Evolutionary conservation across 805 yeast species (phyloP), one percentile per base, ranked within the genome.

Genomic region (Nakazawaea laoshanensis): DNA sequence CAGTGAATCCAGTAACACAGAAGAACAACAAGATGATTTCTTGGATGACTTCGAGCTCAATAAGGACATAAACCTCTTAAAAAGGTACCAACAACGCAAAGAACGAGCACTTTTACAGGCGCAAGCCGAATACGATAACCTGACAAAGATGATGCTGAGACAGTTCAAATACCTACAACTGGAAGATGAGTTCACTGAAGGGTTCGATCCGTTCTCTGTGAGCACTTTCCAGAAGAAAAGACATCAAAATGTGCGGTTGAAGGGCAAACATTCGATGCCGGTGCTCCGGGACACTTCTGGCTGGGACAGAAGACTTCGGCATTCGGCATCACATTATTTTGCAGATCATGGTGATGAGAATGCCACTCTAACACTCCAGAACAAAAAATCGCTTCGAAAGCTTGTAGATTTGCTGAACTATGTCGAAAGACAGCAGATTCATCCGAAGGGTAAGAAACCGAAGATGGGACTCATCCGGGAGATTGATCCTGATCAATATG

Each of bases 341-440:
- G 33, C 30, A 11, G 52, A 47, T 29, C 42, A 48, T 25, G 38
- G 43, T 4, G 36, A 42, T 12, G 19, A 26, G 12, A 35, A 36
- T 16, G 29, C 29, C 12, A 30, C 38, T 13, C 23, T 38, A 18
- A 41, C 41, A 3, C 29, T 24, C 14, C 35, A 30, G 19, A 43
- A 33, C 21, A 30, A 32, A 24, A 30, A 42, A 20, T 37, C 41
- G 19, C 26, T 40, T 21, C 27, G 36, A 25, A 40, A 37, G 19
- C 31, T 40, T 21, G 29, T 40, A 3, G 27, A 40, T 28, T 21
- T 40, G 14, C 37, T 35, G 7, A 40, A 38, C 26, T 40, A 41
- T 22, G 38, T 39, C 39, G 42, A 38, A 12, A 32, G 29, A n/a
- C 20, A 33, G 15, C 33, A 25, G 27, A 19, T 22, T 27, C 24